Evolutionary conservation across 1,284 basidiomycete genomes (phyloP).

Genomic region (Sanghuangporus weigelae): DNA sequence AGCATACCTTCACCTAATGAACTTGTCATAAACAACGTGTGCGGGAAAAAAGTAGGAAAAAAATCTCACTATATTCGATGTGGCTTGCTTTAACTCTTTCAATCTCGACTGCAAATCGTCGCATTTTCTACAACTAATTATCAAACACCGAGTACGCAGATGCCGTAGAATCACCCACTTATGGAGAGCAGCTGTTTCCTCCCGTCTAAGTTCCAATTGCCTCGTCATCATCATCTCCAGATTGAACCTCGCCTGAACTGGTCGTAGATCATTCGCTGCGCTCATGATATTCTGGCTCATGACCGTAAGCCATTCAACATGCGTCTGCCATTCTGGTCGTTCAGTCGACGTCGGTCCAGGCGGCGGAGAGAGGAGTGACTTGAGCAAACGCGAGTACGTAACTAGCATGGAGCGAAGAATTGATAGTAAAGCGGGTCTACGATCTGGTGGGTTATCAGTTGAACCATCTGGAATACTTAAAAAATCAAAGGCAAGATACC

Average conservation of each 20-base stretch:
- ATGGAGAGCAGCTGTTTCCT: conserved; percentile 62
- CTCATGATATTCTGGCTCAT: conserved; percentile 79
- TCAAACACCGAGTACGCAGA: neutral
- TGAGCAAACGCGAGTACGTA: conserved; percentile 62
- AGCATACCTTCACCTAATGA: neutral
- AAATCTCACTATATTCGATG: neutral
- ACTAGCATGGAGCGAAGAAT: conserved; percentile 66
- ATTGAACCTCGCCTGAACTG: conserved; percentile 72
- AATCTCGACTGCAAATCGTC: conserved; percentile 60
- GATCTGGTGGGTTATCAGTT: conserved; percentile 38
- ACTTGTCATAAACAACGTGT: neutral
- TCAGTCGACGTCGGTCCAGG: conserved; percentile 41
- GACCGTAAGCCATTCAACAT: conserved; percentile 69
- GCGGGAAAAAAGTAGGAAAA: neutral
- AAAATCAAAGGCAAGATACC: conserved; percentile 36
- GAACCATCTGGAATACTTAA: conserved; percentile 13
- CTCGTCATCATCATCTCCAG: conserved; percentile 72
- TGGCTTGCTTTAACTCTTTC: conserved; percentile 34
- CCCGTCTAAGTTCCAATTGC: conserved; percentile 61
- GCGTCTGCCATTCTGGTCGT: conserved; percentile 63
- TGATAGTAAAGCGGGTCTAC: conserved; percentile 62
- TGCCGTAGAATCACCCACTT: conserved; percentile 37
- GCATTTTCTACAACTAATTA: conserved; percentile 49
- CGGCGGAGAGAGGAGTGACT: conserved; percentile 57
- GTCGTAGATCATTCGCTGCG: conserved; percentile 75